Percentiles rank a stretch among this genome's conserved stretches.
Evolutionary conservation across 352 stramenopile species (phyloP).

Genomic region (Hyaloperonospora brassicae): DNA sequence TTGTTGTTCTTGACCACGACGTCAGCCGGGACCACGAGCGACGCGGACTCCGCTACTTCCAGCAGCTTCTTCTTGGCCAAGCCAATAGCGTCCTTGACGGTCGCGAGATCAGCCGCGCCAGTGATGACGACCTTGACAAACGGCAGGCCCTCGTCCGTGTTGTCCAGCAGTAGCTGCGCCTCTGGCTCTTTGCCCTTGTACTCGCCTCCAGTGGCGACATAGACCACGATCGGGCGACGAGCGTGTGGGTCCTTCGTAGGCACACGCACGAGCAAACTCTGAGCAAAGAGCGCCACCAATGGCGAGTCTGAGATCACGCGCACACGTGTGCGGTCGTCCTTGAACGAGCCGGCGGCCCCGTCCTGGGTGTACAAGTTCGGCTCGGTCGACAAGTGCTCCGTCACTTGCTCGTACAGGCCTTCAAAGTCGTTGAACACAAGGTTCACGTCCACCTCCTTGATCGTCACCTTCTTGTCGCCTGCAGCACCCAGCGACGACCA

Average conservation of each 20-base stretch:
- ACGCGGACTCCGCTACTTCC: slow-evolving; percentile 42
- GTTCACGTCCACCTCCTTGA: slow-evolving; percentile 62
- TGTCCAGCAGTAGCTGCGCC: slow-evolving; percentile 58
- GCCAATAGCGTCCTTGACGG: slow-evolving; percentile 46
- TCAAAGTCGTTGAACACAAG: slow-evolving; percentile 65
- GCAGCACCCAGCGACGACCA: neutral
- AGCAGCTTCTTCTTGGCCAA: slow-evolving; percentile 73
- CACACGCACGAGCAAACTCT: slow-evolving; percentile 67
- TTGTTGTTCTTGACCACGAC: slow-evolving; percentile 56
- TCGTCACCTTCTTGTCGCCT: slow-evolving; percentile 49
- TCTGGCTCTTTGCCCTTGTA: slow-evolving; percentile 52
- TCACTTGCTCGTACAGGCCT: slow-evolving; percentile 58
- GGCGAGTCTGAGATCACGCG: slow-evolving; percentile 76
- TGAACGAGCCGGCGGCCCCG: slow-evolving; percentile 67
- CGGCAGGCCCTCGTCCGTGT: slow-evolving; percentile 43
- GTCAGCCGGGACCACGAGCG: slow-evolving; percentile 46
- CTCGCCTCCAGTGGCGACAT: slow-evolving; percentile 53
- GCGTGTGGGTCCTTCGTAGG: slow-evolving; percentile 54
- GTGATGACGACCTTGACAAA: slow-evolving; percentile 76
- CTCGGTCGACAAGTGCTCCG: slow-evolving; percentile 54
- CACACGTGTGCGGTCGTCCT: slow-evolving; percentile 63
- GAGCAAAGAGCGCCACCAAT: slow-evolving; percentile 55
- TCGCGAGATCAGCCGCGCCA: slow-evolving; percentile 38
- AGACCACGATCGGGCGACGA: slow-evolving; percentile 70
- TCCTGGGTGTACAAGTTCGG: slow-evolving; percentile 64